Conservation (phyloP, 1,284 basidiomycete species). For the Inonotus hispidus region DNA sequence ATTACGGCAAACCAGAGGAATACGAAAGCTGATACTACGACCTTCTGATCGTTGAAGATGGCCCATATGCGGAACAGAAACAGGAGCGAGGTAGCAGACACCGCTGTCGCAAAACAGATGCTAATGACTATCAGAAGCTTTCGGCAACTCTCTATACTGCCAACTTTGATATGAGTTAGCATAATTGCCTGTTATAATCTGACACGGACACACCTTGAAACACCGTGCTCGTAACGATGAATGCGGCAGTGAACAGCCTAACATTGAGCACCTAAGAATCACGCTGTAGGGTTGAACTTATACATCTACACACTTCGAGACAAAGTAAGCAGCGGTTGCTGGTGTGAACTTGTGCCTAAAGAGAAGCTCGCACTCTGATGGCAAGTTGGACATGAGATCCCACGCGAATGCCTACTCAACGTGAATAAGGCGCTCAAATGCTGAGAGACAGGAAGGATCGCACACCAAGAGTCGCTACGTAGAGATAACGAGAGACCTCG, state of each 20-base stretch:
- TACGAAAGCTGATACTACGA: background rate
- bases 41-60: conserved; percentile 7
- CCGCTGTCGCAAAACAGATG: conserved; percentile 1
- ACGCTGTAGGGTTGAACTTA: background rate
- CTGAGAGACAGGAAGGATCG: background rate
- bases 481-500: conserved; percentile 19
- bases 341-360: conserved; percentile 19
- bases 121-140: background rate
- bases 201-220: conserved; percentile 13
- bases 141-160: background rate
- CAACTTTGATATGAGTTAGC: background rate
- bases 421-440: background rate
- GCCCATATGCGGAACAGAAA: conserved; percentile 16
- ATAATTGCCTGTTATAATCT: background rate
- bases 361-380: conserved; percentile 24
- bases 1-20: conserved; percentile 11
- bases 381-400: conserved; percentile 25
- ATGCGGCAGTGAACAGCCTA: conserved; percentile 14
- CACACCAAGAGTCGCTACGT: conserved; percentile 20
- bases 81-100: conserved; percentile 8
- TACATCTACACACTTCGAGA: conserved; percentile 24
- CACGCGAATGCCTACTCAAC: conserved; percentile 25
- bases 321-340: conserved; percentile 24
- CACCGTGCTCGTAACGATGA: conserved; percentile 8
- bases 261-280: background rate